Conservation (phyloP, 225 moss, liverwort and hornwort species). For the Polytrichum commune region DNA sequence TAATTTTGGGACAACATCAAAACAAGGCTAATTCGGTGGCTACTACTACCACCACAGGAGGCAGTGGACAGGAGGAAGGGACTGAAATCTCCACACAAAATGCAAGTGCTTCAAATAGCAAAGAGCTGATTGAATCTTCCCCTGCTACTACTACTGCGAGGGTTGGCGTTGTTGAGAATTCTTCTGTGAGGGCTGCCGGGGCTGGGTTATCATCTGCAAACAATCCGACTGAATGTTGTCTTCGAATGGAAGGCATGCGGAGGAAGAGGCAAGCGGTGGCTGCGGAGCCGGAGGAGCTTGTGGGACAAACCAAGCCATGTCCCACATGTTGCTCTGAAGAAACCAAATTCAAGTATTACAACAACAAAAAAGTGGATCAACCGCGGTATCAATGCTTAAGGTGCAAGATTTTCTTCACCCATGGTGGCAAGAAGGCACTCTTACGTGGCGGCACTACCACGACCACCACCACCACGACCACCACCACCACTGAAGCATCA, state of each 20-base stretch:
- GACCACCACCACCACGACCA: neutral
- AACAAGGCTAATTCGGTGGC: no score
- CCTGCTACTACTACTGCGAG: conserved; percentile 30
- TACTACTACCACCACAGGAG: no score
- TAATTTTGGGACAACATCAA: conserved; percentile 18
- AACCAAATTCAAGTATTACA: conserved; percentile 60
- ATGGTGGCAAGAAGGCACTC: conserved; percentile 25
- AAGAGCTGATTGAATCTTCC: conserved; percentile 54
- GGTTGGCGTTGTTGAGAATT: neutral
- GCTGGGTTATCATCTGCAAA: no score
- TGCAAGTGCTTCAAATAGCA: conserved; percentile 29
- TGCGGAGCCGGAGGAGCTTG: conserved; percentile 49
- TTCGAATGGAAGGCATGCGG: conserved; percentile 24
- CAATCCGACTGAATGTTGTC: no score
- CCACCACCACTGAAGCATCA: neutral
- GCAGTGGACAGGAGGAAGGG: no score
- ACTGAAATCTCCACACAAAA: conserved; percentile 35
- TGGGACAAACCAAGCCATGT: conserved; percentile 47
- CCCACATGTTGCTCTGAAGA: conserved; percentile 48
- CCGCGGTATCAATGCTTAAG: conserved; percentile 52
- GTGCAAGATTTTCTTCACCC: conserved; percentile 56
- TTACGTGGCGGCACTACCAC: neutral
- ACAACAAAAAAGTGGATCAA: conserved; percentile 48
- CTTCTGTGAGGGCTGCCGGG: neutral
- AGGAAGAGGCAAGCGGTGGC: conserved; percentile 52